Conservation (phyloP, 2,329 filamentous ascomycete genomes). For the Rachicladosporium sp. region DNA sequence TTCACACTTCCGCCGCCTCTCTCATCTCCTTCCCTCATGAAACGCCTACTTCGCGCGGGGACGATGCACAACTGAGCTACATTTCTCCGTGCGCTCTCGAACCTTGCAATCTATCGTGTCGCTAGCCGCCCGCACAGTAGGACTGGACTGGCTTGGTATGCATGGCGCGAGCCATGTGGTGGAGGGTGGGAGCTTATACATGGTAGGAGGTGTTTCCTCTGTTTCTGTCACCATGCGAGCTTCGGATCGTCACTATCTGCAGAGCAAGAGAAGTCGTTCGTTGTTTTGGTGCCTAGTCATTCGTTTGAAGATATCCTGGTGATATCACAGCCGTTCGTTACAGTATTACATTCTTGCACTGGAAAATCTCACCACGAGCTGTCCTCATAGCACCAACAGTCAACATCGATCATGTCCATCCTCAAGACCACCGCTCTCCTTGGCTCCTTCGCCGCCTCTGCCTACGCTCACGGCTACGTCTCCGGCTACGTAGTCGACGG, state of each 20-base stretch:
- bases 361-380: neutral
- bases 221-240: conserved; percentile 3
- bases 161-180: too few species aligned
- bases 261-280: conserved; percentile 1
- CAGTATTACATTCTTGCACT: neutral
- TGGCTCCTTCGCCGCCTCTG: conserved; percentile 23
- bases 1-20: too few species aligned
- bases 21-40: too few species aligned
- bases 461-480: conserved; percentile 5
- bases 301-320: conserved; percentile 7
- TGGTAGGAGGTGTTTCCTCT: conserved; percentile 3
- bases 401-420: conserved; percentile 14
- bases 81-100: too few species aligned
- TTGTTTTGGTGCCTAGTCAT: conserved; percentile 5
- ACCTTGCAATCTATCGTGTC: too few species aligned
- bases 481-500: conserved; percentile 35
- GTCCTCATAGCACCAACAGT: conserved; percentile 1
- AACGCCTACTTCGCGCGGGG: too few species aligned
- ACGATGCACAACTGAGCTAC: too few species aligned
- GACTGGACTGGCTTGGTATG: too few species aligned
- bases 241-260: conserved; percentile 1
- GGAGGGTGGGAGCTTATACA: too few species aligned
- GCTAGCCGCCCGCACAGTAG: too few species aligned
- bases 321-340: conserved; percentile 6
- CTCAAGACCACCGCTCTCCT: conserved; percentile 17